Conservation (phyloP, 306 rosid genomes). For the Fragaria vesca region DNA sequence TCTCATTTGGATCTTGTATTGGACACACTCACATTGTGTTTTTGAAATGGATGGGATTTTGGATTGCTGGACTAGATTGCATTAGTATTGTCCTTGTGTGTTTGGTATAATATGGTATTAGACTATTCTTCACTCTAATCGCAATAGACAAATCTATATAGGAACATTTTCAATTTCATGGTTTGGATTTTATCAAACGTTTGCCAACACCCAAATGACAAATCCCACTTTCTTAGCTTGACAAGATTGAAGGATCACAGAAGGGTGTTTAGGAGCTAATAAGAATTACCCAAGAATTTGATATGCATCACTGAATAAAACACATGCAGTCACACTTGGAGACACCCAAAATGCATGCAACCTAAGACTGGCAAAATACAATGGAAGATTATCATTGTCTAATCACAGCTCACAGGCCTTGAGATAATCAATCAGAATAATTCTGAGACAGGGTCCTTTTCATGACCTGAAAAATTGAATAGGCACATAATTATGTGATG, state of each 20-base stretch:
- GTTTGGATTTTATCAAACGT: neutral
- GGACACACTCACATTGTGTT: neutral
- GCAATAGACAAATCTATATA: neutral
- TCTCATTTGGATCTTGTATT: constrained; percentile 10
- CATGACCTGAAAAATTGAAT: neutral
- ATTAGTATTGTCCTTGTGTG: neutral
- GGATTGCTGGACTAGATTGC: neutral
- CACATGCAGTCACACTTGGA: neutral
- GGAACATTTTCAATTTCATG: neutral
- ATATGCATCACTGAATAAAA: neutral
- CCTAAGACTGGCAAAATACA: constrained; percentile 2
- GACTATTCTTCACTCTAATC: neutral
- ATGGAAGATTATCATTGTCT: neutral
- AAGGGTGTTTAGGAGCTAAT: neutral
- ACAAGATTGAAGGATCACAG: neutral
- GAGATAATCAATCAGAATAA: constrained; percentile 1
- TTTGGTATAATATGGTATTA: neutral
- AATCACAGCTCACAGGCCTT: neutral
- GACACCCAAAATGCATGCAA: constrained; percentile 8
- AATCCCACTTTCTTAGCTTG: neutral
- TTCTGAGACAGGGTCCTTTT: neutral
- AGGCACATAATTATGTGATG: constrained; percentile 3
- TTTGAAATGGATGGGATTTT: neutral
- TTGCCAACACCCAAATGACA: constrained; percentile 4
- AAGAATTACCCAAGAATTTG: neutral